Evolutionary conservation across 495 filamentous ascomycete species (phyloP), one percentile per base, ranked within the genome.

Genomic region (Penicillium argentinense): DNA sequence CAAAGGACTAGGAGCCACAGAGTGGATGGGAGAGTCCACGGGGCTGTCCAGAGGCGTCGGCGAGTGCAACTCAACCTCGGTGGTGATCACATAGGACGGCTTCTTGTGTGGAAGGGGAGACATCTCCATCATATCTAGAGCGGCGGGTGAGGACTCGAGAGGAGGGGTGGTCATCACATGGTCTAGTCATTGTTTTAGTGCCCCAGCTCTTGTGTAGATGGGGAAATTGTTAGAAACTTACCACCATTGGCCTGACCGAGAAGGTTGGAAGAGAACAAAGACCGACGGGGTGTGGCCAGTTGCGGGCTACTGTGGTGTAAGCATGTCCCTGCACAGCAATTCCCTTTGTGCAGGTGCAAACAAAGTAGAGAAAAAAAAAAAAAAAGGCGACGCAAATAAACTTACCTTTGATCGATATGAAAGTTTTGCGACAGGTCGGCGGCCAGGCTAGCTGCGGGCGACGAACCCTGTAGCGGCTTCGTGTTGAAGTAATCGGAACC

Each of bases 381-480:
- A n/a, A n/a, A n/a, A n/a, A n/a, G n/a, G n/a, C n/a, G n/a, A n/a
- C n/a, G n/a, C n/a, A n/a, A n/a, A n/a, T n/a, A 45, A 28, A 58
- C 74, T 67, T 64, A 96, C 91, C 89, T 95, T 53, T 85, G 84
- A 62, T 96, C 91, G 59, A 96, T 84, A 54, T 90, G 90, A 58
- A 97, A 96, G 74, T 97, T 98, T 64, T 95, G 90, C 33, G 91
- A 96, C 55, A 97, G 77, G 66, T 97, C 93, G 33, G 90, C 90
- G 16, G 90, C 92, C 50, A 98, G 71, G 58, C 88, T 93, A 2
- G 89, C 82, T 23, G 89, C 88, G 7, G 93, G 93, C 28, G 93
- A 98, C 6, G 93, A 95, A 19, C 89, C 89, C 41, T 83, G 82
- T 46, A 89, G 72, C 18, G 81, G 75, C 56, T 87, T 86, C 53